phyloP scores from a whole-genome alignment of 148 eudicot species.

The Rhododendron molle region DNA sequence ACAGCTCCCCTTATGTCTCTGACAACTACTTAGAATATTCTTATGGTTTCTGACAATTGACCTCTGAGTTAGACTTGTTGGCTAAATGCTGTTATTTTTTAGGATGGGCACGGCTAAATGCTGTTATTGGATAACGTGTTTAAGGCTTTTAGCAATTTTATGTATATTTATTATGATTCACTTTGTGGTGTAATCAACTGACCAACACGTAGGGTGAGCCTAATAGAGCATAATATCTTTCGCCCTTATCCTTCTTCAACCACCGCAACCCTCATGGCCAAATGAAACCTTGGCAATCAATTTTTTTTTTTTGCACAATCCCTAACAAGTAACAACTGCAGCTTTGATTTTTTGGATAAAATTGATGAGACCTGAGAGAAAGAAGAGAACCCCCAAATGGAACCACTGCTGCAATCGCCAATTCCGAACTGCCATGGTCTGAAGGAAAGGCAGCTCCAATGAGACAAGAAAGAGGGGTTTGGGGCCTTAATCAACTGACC shows the following conservation, averaged over 20 bases:
- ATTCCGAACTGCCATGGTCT: neutral
- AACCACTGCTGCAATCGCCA: neutral
- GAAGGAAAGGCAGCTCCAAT: neutral
- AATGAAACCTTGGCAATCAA: neutral
- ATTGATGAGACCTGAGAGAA: neutral
- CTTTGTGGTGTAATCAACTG: neutral
- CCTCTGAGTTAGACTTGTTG: neutral
- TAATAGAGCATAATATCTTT: neutral
- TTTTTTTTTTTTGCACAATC: neutral
- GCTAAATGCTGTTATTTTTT: neutral
- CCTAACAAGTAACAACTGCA: neutral
- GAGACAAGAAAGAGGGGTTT: neutral
- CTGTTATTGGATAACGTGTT: neutral
- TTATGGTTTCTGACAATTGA: neutral
- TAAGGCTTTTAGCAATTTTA: neutral
- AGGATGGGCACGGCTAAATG: neutral
- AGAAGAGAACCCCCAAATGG: neutral
- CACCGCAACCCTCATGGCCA: neutral
- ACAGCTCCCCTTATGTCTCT: neutral
- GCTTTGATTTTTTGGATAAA: neutral
- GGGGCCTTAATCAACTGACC: neutral
- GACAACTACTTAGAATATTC: neutral
- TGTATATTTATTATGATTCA: neutral
- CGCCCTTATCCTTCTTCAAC: neutral
- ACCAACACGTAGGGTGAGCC: neutral